Percentiles rank a stretch among this genome's conserved stretches.
These are phyloP conservation scores for Chrysopogon serrulatus DNA, from an alignment of 176 grass and related monocot genomes.

Conservation along the genomic window DNA sequence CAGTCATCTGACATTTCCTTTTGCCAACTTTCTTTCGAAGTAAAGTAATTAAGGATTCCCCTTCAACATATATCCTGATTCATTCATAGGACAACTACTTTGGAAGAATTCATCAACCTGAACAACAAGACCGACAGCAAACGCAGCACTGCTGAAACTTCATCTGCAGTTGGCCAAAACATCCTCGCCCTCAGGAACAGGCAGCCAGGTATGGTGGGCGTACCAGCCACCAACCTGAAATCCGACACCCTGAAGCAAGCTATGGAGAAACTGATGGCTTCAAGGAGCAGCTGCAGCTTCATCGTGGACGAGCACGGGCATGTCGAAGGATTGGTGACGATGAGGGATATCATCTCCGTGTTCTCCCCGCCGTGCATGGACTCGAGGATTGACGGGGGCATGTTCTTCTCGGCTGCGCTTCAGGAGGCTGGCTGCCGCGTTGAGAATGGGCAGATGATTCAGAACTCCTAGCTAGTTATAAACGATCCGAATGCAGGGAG, in stretches of 20 bases:
- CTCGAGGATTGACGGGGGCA: slow-evolving; percentile 51
- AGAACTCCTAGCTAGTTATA: not conserved
- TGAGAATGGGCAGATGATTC: slow-evolving; percentile 45
- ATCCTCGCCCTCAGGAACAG: slow-evolving; percentile 10
- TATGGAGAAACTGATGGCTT: slow-evolving; percentile 36
- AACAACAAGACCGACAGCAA: not conserved
- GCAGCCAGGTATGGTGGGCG: not conserved
- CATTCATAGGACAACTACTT: slow-evolving; percentile 4
- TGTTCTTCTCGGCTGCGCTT: slow-evolving; percentile 47
- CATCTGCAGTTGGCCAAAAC: not conserved
- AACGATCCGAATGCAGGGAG: not conserved
- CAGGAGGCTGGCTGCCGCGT: slow-evolving; percentile 46
- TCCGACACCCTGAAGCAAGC: slow-evolving; percentile 48
- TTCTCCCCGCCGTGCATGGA: slow-evolving; percentile 71
- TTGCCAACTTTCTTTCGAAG: not conserved
- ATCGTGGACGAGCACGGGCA: slow-evolving; percentile 23
- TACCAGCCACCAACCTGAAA: slow-evolving; percentile 5
- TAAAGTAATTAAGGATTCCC: not conserved
- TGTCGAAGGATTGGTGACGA: slow-evolving; percentile 33
- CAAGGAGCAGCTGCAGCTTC: slow-evolving; percentile 39
- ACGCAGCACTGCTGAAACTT: not conserved
- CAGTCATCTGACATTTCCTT: no score
- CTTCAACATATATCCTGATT: not conserved
- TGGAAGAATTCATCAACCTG: slow-evolving; percentile 23
- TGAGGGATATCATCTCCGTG: slow-evolving; percentile 50